Base-by-base conservation (phyloP, 75 land plant genomes). In the Adiantum capillusveneris region DNA sequence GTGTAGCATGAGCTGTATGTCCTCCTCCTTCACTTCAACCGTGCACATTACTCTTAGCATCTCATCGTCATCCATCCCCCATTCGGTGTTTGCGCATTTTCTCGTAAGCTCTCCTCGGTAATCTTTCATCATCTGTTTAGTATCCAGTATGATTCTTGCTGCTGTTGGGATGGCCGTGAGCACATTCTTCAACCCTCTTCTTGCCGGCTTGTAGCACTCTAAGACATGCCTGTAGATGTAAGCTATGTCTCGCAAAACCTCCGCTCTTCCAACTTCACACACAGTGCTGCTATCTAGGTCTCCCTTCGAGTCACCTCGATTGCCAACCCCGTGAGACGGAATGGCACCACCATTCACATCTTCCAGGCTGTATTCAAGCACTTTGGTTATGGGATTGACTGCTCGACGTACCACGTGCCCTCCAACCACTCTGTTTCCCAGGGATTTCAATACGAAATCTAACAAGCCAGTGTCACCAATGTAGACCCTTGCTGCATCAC, bases 391-490 rank as follows among this genome's bases (percentile, higher is more conserved):
- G 11, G 96, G 91, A 62, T 90, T 90, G 25, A 90, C 73, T 44
- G 81, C 60, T 0, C 96, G 55, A 16, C 96, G 79, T 22, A 90
- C 96, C 21, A 86, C 57, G 39, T 81, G 79, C n/a, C 63, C 78
- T 3, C 91, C 96, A 0, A 86, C 85, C 0, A 86, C 68, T 11
- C 78, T 82, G 51, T 90, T 86, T 24, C 87, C 87, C 0, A 90
- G 53, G 0, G 96, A 83, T 28, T 90, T 90, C 12, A 90, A 72
- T 9, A 90, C 91, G 31, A 78, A 90, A 62, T 90, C 96, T 0
- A 86, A 56, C 25, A 90, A 58, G 0, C 91, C 90, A 0, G 96
- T 90, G 67, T 90, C 96, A 21, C 96, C 96, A 20, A 90, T 81
- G 71, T 76, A 84, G 14, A 59, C 57, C 31, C 96, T 61, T 11